Base-by-base conservation (phyloP, 805 yeast species). In the Metschnikowia cubensis region DNA sequence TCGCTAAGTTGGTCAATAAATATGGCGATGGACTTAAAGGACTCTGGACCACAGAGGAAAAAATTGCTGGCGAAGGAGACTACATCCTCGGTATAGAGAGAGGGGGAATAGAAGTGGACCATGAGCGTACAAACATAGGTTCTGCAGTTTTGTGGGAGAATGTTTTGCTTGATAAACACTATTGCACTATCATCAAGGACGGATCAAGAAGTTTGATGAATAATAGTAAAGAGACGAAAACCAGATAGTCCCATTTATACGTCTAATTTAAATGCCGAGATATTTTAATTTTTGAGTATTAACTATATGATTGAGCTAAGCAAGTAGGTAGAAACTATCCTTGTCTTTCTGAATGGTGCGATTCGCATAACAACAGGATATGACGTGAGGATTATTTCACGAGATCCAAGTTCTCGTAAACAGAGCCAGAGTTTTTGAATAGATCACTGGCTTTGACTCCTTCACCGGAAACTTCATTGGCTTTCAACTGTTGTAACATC, bases 111-210 rank as follows among this genome's bases (percentile, higher is more conserved):
- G 74, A 70, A 47, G 71, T 73, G 6, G 83, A 80, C 42, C 81
- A 88, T 10, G 88, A 85, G 56, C 81, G 92, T 63, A 74, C 87
- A 57, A 91, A 94, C 61, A 80, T 96, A 1, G 92, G 85, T 39
- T 94, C 92, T 15, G 95, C 97, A 1, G 85, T 90, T 0, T 69
- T 92, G 34, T 94, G 96, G 96, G 99, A 94, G 62, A 81, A 83
- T 47, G 84, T 84, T 5, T 67, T 92, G 37, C 71, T 94, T 50
- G 85, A 84, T 50, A 81, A 83, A 54, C 98, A 94, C 67, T 94
- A 88, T 63, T 81, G 89, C 53, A 96, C 96, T 2, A 69, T 79
- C 50, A 88, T 91, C n/a, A 77, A 83, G 20, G 85, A 84, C 59
- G 91, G 89, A 14, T 60, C 73, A n/a, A 56, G 77, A 42, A 64